A percentile compares a stretch with the other conserved stretches of the same genome.
Evolutionary conservation across 2,329 filamentous ascomycete genomes (phyloP).

Genomic region (Pezicula neosporulosa): DNA sequence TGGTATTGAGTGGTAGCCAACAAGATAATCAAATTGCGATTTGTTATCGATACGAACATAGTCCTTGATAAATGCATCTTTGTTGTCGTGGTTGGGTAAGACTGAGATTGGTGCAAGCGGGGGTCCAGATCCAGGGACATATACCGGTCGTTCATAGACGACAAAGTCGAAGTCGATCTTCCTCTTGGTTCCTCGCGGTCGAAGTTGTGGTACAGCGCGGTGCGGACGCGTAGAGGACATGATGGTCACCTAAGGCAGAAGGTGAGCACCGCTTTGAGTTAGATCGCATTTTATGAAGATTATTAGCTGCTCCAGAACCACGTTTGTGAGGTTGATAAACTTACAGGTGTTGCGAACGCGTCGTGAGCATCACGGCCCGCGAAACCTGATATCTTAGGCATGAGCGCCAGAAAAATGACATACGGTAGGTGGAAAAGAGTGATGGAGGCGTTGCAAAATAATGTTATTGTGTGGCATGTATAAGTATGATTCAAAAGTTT

Average conservation of each 20-base stretch:
- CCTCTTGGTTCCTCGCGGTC: not conserved
- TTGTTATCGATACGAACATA: slow-evolving; percentile 42
- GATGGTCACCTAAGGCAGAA: slow-evolving; percentile 1
- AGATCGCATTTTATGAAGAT: too few relatives aligned
- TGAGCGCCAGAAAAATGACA: too few relatives aligned
- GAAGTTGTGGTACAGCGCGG: not conserved
- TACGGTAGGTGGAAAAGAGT: too few relatives aligned
- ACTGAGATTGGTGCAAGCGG: slow-evolving; percentile 44
- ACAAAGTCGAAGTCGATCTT: slow-evolving; percentile 22
- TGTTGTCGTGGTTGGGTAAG: slow-evolving; percentile 46
- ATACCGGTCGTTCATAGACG: slow-evolving; percentile 28
- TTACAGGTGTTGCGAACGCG: too few relatives aligned
- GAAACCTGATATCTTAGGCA: too few relatives aligned
- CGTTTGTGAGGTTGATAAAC: too few relatives aligned
- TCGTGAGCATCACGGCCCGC: too few relatives aligned
- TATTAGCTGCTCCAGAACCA: too few relatives aligned
- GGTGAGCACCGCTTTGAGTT: not conserved
- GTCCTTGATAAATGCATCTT: slow-evolving; percentile 51
- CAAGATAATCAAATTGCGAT: slow-evolving; percentile 21
- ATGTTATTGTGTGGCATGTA: too few relatives aligned
- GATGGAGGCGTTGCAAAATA: too few relatives aligned
- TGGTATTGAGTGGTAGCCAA: slow-evolving; percentile 18
- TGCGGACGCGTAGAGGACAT: not conserved
- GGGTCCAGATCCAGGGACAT: slow-evolving; percentile 45
- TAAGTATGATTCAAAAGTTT: too few relatives aligned